Evolutionary conservation across 257 asterid species (phyloP), one percentile per base, ranked within the genome.

Genomic region (Solanum raphanifolium): DNA sequence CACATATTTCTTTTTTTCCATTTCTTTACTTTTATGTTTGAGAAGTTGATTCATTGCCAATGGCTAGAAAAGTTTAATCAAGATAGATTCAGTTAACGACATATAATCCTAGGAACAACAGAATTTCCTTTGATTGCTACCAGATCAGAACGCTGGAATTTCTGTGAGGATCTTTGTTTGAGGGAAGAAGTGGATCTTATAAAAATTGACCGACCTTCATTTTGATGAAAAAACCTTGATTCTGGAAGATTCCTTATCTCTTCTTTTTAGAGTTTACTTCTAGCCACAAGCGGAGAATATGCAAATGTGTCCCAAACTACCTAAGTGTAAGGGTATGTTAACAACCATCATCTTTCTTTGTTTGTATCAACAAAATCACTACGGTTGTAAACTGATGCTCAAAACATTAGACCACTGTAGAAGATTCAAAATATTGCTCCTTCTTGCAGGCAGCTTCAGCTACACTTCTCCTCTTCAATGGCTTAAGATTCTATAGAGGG

Each of bases 371-470:
- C 58, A 76, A 81, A 31, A 81, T 81, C 38, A 81, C 68, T 48
- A 29, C 27, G 11, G 68, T 9, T 81, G 66, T 16, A 43, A 81
- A 29, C 85, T 46, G 84, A 46, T 46, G 85, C 27, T 43, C 39
- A 81, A 29, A n/a, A 27, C 68, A 43, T 9, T 81, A 81, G 68
- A 81, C 68, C 39, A 81, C 68, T 9, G 62, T 46, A 9, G 41
- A 36, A 46, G 66, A 81, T 43, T 43, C 66, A 41, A 78, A 79
- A 43, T 27, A 81, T 81, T 81, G 39, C 85, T 46, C 27, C 58
- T 41, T 79, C 36, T 48, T 86, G 41, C 94, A 97, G 99, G 99
- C 92, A 89, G 99, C 95, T 89, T 90, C 94, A 86, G 91, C 95
- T 87, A 94, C 98, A 48, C 88, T 94, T 92, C 90, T 97, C 87